A percentile compares a stretch with the other conserved stretches of the same genome.
phyloP scores from a whole-genome alignment of 495 filamentous ascomycete genomes.

The Neurospora sp. region DNA sequence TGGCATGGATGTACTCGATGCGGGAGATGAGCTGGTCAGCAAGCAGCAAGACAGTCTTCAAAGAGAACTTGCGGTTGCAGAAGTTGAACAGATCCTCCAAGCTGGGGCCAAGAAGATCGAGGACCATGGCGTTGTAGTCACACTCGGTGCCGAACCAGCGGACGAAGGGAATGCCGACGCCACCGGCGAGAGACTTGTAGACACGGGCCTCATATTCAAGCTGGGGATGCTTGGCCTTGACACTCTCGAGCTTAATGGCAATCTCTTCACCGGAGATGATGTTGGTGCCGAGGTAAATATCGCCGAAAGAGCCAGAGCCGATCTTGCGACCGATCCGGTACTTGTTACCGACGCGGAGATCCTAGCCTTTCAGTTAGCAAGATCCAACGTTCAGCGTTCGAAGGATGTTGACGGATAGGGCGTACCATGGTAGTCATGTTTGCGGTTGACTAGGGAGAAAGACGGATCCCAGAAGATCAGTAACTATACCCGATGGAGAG shows the following conservation, averaged over 20 bases:
- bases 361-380: constrained; percentile 40
- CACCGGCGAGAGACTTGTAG: constrained; percentile 98
- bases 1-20: constrained; percentile 99
- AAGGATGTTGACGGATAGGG: not conserved
- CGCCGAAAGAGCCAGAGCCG: constrained; percentile 95
- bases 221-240: constrained; percentile 99
- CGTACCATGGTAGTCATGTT: constrained; percentile 45
- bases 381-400: not conserved
- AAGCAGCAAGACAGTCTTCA: constrained; percentile 97
- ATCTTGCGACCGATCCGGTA: constrained; percentile 99
- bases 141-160: constrained; percentile 99
- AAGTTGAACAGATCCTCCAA: constrained; percentile 99
- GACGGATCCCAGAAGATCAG: not conserved
- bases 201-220: constrained; percentile 99
- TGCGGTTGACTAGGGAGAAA: constrained; percentile 1
- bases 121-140: constrained; percentile 99
- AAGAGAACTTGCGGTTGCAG: constrained; percentile 99
- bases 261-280: constrained; percentile 99
- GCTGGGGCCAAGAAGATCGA: constrained; percentile 93
- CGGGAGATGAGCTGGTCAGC: constrained; percentile 98
- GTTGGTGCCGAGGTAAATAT: constrained; percentile 99
- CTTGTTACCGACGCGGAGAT: constrained; percentile 99
- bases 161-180: constrained; percentile 98
- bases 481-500: not conserved
- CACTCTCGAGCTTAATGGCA: constrained; percentile 98